Evolutionary conservation across 208 protist species (phyloP).

Genomic region (Trypanosoma lewisi): DNA sequence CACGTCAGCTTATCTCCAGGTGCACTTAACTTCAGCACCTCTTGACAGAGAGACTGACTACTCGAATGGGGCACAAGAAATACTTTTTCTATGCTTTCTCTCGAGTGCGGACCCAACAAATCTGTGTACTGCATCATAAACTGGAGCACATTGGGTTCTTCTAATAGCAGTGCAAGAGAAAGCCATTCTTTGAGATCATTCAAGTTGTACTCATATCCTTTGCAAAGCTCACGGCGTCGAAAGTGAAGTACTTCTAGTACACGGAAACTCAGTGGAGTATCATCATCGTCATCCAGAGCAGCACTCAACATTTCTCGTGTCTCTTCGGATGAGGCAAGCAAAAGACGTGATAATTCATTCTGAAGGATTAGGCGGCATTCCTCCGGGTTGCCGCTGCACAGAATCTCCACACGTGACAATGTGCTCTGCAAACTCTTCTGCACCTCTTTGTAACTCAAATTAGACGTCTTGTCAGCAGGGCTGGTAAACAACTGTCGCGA

Average conservation of each 20-base stretch:
- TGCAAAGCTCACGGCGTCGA: conserved; percentile 40
- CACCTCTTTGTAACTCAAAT: conserved; percentile 18
- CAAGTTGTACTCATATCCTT: conserved; percentile 40
- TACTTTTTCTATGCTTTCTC: conserved; percentile 30
- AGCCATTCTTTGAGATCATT: conserved; percentile 65
- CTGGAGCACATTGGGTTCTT: conserved; percentile 30
- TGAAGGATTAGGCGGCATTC: not conserved
- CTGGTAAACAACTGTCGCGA: too few relatives aligned
- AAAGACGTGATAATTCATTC: conserved; percentile 10
- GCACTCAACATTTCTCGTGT: conserved; percentile 11
- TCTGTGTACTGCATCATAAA: conserved; percentile 32
- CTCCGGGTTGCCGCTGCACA: not conserved
- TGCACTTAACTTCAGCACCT: conserved; percentile 30
- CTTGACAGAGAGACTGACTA: conserved; percentile 21
- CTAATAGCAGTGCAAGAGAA: conserved; percentile 39
- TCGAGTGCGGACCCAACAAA: conserved; percentile 33
- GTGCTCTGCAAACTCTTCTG: conserved; percentile 7
- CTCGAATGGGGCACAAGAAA: conserved; percentile 7
- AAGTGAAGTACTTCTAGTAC: conserved; percentile 46
- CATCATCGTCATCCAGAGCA: not conserved
- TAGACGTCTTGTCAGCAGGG: not conserved
- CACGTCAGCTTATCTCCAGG: conserved; percentile 22
- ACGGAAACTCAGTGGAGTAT: conserved; percentile 31
- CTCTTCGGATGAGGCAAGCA: conserved; percentile 3
- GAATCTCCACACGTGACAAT: conserved; percentile 12